phyloP scores from a whole-genome alignment of 208 protist genomes.

The Crithidia acanthocephali region DNA sequence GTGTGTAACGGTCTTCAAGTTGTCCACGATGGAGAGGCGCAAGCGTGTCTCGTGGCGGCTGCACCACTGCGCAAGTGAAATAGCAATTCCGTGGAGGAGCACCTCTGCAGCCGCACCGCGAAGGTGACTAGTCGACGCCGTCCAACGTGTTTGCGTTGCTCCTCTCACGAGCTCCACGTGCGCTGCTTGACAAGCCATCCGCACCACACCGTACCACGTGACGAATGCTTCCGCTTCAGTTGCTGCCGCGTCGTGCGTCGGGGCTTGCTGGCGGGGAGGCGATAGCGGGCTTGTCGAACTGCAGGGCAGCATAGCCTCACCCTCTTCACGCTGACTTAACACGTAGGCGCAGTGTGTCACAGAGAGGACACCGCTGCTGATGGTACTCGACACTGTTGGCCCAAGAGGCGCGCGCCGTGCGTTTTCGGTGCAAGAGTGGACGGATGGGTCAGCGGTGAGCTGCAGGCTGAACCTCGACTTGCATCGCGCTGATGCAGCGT shows the following conservation, averaged over 20 bases:
- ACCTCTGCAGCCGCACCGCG: conserved; percentile 12
- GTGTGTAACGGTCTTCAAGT: neutral
- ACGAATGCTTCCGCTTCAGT: too few relatives aligned
- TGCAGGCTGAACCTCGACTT: neutral
- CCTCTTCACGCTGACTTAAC: neutral
- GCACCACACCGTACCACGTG: conserved; percentile 22
- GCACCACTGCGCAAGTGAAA: conserved; percentile 33
- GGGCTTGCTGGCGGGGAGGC: neutral
- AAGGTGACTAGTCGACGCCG: too few relatives aligned
- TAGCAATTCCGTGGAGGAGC: conserved; percentile 21
- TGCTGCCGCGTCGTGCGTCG: neutral
- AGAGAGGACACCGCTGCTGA: too few relatives aligned
- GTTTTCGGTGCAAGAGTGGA: neutral
- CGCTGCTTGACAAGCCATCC: conserved; percentile 4
- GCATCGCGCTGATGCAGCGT: neutral
- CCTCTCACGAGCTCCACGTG: neutral
- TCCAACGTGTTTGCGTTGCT: too few relatives aligned
- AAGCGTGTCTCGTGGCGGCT: neutral
- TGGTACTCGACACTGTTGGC: too few relatives aligned
- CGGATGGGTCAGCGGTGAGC: neutral
- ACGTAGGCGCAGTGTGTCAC: neutral
- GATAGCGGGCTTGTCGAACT: neutral
- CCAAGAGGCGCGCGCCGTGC: too few relatives aligned
- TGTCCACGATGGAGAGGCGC: neutral
- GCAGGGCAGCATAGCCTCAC: neutral